Evolutionary conservation across 495 filamentous ascomycete genomes (phyloP).

Genomic region (Aspergillus affinis): DNA sequence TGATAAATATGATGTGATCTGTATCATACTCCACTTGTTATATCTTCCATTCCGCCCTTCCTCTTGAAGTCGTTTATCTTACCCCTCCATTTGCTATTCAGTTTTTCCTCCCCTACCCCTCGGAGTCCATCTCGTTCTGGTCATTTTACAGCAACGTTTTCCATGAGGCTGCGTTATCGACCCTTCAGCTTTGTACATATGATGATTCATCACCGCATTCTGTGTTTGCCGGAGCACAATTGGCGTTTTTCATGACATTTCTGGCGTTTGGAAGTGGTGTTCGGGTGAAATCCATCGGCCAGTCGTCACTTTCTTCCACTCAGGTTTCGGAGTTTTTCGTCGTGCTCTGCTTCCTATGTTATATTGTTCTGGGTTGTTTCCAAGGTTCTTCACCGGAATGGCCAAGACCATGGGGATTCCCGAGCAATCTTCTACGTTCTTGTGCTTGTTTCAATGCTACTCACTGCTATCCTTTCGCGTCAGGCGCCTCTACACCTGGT

Average conservation of each 20-base stretch:
- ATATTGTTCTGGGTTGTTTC: background rate
- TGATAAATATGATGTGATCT: background rate
- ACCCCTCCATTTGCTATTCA: background rate
- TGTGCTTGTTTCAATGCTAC: background rate
- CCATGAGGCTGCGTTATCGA: background rate
- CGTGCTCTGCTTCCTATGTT: background rate
- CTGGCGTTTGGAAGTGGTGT: conserved; percentile 8
- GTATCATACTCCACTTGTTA: background rate
- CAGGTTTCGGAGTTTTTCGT: conserved; percentile 6
- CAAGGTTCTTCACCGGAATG: background rate
- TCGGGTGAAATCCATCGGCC: conserved; percentile 1
- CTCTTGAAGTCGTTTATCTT: background rate
- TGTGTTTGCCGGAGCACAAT: conserved; percentile 2
- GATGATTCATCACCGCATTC: conserved; percentile 3
- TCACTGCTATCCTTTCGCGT: background rate
- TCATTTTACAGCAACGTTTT: background rate
- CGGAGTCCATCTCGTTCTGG: background rate
- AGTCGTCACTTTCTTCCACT: background rate
- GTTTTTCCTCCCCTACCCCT: background rate
- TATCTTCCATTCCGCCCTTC: background rate
- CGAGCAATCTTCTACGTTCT: background rate
- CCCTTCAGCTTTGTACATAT: conserved; percentile 11
- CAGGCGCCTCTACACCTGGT: background rate
- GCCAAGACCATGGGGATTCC: background rate
- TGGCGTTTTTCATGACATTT: conserved; percentile 6